Base-by-base conservation (phyloP, 306 rosid genomes). In the Medicago arabica region DNA sequence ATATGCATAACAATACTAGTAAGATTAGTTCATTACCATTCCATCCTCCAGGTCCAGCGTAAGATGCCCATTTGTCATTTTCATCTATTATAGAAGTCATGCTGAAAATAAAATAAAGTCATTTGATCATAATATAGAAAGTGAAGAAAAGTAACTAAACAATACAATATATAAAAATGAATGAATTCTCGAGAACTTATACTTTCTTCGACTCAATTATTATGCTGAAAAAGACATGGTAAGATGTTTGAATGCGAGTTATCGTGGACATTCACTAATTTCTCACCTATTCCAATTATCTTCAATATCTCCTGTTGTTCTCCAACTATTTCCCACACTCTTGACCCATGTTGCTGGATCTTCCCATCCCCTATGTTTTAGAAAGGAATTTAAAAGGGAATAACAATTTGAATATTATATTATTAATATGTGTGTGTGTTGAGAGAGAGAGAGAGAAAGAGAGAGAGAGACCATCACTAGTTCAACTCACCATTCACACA, bases 41-140 rank as follows among this genome's bases (percentile, higher is more conserved):
- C 96, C 92, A 90, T 55, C 90, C 92, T 74, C 96, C 90, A 41
- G 88, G 92, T 79, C 80, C 80, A 60, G 92, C 96, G 75, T 76
- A 86, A 1, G 92, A 84, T 76, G 89, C 89, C 92, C 96, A 90
- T 68, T 44, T 40, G 84, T 90, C 90, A 34, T 90, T 90, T 73
- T 63, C 54, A 83, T 90, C 96, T 16, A 90, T 89, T 51, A 39
- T 78, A 49, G 87, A 62, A 50, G 83, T 86, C 90, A 90, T 86
- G 49, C 96, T 90, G 8, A 17, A 9, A 15, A 63, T 14, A 17
- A 38, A 23, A 25, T 2, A 25, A 31, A 11, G 54, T 69, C 13
- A 41, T 50, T 43, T 78, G 9, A n/a, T 50, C 25, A 19, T 43
- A 49, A 67, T 39, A 17, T 57, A 14, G 1, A 58, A 77, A 68